A percentile compares a stretch with the other conserved stretches of the same genome.
Conservation (phyloP, 257 asterid species). For the Solanum chaucha region DNA sequence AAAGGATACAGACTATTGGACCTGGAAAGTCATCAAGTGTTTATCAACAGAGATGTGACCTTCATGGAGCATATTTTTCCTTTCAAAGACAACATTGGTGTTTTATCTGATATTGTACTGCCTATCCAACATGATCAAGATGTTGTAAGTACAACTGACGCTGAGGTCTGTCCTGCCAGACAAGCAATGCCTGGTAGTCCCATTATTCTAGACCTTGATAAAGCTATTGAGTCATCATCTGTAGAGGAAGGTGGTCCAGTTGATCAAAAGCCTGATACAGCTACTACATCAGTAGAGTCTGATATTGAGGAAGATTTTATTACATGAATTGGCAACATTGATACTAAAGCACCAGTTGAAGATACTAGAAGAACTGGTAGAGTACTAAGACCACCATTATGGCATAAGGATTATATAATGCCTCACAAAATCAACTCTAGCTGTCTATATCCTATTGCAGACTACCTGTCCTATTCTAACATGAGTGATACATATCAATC, state of each 20-base stretch:
- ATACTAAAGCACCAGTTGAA: too few relatives aligned
- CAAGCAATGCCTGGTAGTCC: too few relatives aligned
- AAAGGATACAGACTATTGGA: not conserved
- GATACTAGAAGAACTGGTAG: not conserved
- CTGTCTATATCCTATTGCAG: not conserved
- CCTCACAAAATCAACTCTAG: not conserved
- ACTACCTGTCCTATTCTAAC: not conserved
- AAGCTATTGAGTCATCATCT: too few relatives aligned
- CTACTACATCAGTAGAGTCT: too few relatives aligned
- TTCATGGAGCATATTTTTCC: not conserved
- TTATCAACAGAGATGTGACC: not conserved
- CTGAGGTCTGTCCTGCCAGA: too few relatives aligned
- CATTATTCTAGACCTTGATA: too few relatives aligned
- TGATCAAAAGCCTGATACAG: too few relatives aligned
- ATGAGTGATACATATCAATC: not conserved
- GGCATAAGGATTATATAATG: not conserved
- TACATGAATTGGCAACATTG: too few relatives aligned
- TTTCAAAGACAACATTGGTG: not conserved
- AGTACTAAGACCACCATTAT: not conserved
- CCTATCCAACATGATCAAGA: too few relatives aligned
- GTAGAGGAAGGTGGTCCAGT: too few relatives aligned
- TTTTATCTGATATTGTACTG: rapidly evolving
- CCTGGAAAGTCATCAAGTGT: not conserved
- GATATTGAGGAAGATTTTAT: too few relatives aligned
- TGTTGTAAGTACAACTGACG: too few relatives aligned